Evolutionary conservation across 768 basidiomycete genomes (phyloP).

Genomic region (Mycena rebaudengoi): DNA sequence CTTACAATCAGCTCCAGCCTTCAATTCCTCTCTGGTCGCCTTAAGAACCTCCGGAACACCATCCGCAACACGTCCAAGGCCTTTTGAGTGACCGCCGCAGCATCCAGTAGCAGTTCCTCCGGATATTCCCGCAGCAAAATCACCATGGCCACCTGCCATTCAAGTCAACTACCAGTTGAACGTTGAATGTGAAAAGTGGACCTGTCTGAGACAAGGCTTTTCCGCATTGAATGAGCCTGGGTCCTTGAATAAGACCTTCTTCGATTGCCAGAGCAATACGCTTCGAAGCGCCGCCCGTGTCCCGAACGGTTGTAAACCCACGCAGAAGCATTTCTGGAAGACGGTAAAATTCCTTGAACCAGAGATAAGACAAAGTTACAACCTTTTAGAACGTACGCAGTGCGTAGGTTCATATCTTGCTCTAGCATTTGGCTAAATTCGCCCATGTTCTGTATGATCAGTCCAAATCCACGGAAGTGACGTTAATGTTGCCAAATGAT

Average conservation of each 20-base stretch:
- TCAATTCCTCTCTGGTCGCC: conserved; percentile 46
- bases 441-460: conserved; percentile 36
- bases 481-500: not conserved
- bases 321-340: conserved; percentile 44
- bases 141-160: conserved; percentile 46
- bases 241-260: conserved; percentile 47
- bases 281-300: conserved; percentile 49
- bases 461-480: not conserved
- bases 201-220: conserved; percentile 50
- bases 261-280: conserved; percentile 46
- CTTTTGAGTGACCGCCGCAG: conserved; percentile 42
- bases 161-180: not conserved
- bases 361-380: not conserved
- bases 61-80: conserved; percentile 43
- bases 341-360: not conserved
- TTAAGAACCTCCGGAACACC: conserved; percentile 48
- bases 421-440: conserved; percentile 42
- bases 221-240: conserved; percentile 49
- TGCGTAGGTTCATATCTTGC: conserved; percentile 43
- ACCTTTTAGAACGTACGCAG: conserved; percentile 49
- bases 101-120: conserved; percentile 36
- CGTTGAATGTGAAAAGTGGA: not conserved
- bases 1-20: conserved; percentile 46
- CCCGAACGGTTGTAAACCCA: conserved; percentile 51
- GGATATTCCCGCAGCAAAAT: conserved; percentile 31